phyloP scores from a whole-genome alignment of 495 filamentous ascomycete genomes.

The Glarea lozoyensis region DNA sequence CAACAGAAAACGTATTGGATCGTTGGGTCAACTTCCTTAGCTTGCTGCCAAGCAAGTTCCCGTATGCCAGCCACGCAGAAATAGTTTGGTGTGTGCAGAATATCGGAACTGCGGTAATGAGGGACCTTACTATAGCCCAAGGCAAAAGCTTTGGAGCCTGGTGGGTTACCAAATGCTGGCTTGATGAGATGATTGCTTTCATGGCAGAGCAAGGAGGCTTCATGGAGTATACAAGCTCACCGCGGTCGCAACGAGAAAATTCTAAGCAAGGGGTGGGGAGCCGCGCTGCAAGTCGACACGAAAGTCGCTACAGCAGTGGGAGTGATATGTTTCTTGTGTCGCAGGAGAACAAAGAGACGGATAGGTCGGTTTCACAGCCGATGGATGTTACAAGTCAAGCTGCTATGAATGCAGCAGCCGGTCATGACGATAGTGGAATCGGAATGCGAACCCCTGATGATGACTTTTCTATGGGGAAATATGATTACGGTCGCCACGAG shows the following conservation, averaged over 20 bases:
- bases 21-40: constrained; percentile 77
- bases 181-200: constrained; percentile 93
- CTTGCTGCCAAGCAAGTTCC: constrained; percentile 66
- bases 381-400: constrained; percentile 25
- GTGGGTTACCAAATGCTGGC: constrained; percentile 97
- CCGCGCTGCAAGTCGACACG: constrained; percentile 22
- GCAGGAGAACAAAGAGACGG: constrained; percentile 7
- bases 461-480: constrained; percentile 45
- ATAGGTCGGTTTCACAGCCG: constrained; percentile 8
- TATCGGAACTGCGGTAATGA: constrained; percentile 58
- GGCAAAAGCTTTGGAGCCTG: constrained; percentile 86
- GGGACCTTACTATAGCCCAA: constrained; percentile 73
- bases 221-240: constrained; percentile 46
- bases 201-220: constrained; percentile 90
- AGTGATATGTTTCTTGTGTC: constrained; percentile 28
- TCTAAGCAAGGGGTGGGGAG: constrained; percentile 18
- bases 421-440: constrained; percentile 63
- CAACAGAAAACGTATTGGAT: constrained; percentile 62
- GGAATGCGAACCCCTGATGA: constrained; percentile 55
- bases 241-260: constrained; percentile 1
- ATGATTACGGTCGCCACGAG: constrained; percentile 25
- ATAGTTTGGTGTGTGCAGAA: constrained; percentile 62
- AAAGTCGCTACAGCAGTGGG: constrained; percentile 32
- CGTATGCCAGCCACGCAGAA: constrained; percentile 53
- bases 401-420: constrained; percentile 23